Conservation (phyloP, 1,139 yeast genomes). For the Protomyces pachydermus region DNA sequence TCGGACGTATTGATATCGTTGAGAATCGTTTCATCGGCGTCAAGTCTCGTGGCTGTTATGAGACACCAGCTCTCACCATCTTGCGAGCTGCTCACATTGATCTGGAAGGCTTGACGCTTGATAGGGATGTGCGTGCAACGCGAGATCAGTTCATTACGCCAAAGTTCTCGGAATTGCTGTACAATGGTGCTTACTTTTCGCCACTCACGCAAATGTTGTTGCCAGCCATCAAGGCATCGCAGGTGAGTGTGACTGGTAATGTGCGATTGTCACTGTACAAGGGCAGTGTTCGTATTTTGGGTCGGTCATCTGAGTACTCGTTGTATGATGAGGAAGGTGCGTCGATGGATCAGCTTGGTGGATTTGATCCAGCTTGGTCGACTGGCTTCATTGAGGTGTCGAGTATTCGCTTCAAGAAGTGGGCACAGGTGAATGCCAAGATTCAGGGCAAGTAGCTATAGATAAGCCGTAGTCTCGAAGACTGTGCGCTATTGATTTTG, state of each 20-base stretch:
- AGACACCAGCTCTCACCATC: constrained; percentile 95
- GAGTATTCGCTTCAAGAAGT: constrained; percentile 95
- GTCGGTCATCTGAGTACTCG: constrained; percentile 95
- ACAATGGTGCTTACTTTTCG: constrained; percentile 95
- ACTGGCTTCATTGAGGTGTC: constrained; percentile 96
- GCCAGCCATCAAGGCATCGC: constrained; percentile 89
- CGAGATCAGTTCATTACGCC: constrained; percentile 96
- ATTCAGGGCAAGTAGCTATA: constrained; percentile 50
- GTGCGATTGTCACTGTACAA: constrained; percentile 92
- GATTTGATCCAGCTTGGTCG: constrained; percentile 95
- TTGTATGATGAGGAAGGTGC: constrained; percentile 96
- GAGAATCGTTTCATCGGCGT: constrained; percentile 98
- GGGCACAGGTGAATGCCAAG: constrained; percentile 90
- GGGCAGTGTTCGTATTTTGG: constrained; percentile 76
- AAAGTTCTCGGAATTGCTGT: constrained; percentile 79
- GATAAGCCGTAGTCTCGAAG: too few species aligned
- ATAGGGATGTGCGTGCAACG: constrained; percentile 94
- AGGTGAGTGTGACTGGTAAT: constrained; percentile 88
- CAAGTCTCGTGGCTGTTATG: constrained; percentile 98
- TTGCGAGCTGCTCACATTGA: constrained; percentile 93
- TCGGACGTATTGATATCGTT: constrained; percentile 97
- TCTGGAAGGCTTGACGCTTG: constrained; percentile 92
- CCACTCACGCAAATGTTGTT: constrained; percentile 97
- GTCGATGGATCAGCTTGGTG: constrained; percentile 98
- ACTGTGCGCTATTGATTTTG: too few species aligned